These are phyloP conservation scores for Aspergillus awamori DNA, from an alignment of 2,329 filamentous ascomycete species.

Conservation along the genomic window DNA sequence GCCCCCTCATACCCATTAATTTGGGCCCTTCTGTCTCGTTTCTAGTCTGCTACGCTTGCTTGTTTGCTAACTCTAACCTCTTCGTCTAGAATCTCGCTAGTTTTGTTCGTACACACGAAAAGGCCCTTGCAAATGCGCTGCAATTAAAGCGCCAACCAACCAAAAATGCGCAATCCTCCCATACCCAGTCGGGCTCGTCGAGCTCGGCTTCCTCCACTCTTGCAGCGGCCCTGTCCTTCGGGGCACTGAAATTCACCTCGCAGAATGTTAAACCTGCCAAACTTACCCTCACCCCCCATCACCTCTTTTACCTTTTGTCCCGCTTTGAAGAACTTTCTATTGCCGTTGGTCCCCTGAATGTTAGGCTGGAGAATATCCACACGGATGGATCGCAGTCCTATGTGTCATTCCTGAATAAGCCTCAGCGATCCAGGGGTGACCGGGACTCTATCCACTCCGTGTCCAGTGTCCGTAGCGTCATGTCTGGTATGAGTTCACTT, in stretches of 20 bases:
- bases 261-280: constrained; percentile 86
- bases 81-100: constrained; percentile 78
- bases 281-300: constrained; percentile 89
- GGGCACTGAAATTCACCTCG: constrained; percentile 81
- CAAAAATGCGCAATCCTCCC: constrained; percentile 66
- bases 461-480: constrained; percentile 93
- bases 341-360: constrained; percentile 91
- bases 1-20: not conserved
- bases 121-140: constrained; percentile 91
- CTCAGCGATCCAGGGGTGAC: constrained; percentile 80
- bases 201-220: constrained; percentile 73
- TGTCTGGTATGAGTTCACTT: constrained; percentile 92
- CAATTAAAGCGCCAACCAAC: constrained; percentile 74
- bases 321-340: constrained; percentile 93
- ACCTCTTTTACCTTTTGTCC: constrained; percentile 93
- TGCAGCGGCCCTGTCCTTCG: constrained; percentile 83
- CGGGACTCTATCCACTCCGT: constrained; percentile 92
- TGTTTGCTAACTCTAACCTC: constrained; percentile 14
- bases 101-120: constrained; percentile 96
- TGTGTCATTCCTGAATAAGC: constrained; percentile 88
- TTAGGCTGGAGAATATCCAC: constrained; percentile 91
- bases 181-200: constrained; percentile 54
- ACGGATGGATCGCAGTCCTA: constrained; percentile 84
- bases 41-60: not conserved
- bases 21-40: not conserved